A percentile compares a stretch with the other conserved stretches of the same genome.
Evolutionary conservation across 2,329 filamentous ascomycete species (phyloP).

Genomic region (Paracamarosporium sp.): DNA sequence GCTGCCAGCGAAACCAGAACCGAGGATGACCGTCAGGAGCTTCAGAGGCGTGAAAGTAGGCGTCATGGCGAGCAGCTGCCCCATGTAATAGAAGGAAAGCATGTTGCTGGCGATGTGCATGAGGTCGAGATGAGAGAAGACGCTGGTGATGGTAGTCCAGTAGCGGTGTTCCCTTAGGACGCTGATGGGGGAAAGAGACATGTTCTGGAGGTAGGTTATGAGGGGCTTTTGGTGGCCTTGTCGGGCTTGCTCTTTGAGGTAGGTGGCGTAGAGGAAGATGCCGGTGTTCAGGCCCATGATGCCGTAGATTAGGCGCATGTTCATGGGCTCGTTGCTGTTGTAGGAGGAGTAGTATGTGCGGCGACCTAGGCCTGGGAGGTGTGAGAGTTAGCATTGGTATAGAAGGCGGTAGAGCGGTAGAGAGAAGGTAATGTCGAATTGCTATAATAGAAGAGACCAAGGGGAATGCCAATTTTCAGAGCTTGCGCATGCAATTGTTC

Average conservation of each 20-base stretch:
- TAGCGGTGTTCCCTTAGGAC: conserved; percentile 36
- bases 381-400: neutral
- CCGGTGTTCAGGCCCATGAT: conserved; percentile 50
- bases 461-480: too few species aligned
- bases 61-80: conserved; percentile 34
- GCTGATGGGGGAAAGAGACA: conserved; percentile 37
- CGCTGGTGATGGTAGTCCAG: conserved; percentile 48
- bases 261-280: conserved; percentile 48
- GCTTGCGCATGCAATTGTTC: neutral
- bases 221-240: conserved; percentile 23
- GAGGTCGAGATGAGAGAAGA: conserved; percentile 47
- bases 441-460: too few species aligned
- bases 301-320: conserved; percentile 37
- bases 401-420: neutral
- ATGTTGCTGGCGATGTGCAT: conserved; percentile 52
- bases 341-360: conserved; percentile 16
- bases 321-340: neutral
- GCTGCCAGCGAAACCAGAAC: conserved; percentile 36
- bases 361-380: conserved; percentile 11
- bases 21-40: conserved; percentile 36
- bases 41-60: conserved; percentile 36
- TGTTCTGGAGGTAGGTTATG: conserved; percentile 34
- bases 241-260: conserved; percentile 32
- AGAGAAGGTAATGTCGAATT: too few species aligned
- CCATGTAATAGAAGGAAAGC: conserved; percentile 48